Evolutionary conservation across 352 stramenopile species (phyloP), one percentile per base, ranked within the genome.

Genomic region (Phytophthora hybrid): DNA sequence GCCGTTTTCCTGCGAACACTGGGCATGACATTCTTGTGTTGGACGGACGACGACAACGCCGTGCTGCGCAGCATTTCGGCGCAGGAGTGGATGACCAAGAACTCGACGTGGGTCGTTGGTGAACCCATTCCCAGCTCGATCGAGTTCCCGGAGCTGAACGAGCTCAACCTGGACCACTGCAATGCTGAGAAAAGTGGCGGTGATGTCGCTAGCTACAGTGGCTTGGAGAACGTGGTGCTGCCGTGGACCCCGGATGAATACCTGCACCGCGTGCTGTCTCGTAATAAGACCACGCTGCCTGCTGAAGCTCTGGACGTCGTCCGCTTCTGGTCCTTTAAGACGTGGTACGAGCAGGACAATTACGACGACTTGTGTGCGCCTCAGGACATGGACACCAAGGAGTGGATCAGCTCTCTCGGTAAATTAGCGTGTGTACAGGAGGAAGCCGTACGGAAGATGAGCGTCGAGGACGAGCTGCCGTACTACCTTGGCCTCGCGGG

Each of bases 181-280:
- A 77, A 69, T 29, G 61, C 74, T 37, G 54, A 61, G 21, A 78
- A 75, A 31, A 11, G 52, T 54, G 55, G 60, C 11, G 29, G 59
- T 34, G 77, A 44, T 14, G 31, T 59, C 9, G 60, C 16, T 41
- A 58, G 46, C 13, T 59, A 69, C 11, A 63, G 66, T 6, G 81
- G 76, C 2, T 75, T 94, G 54, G 83, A 89, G 19, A 58, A 83
- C 19, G 76, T 73, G 5, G 29, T 80, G 47, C 66, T 94, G 32
- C 88, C 89, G 11, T 94, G 88, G 87, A 94, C 88, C 16, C 85
- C 88, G 0, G 89, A 95, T 32, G 89, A 95, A 66, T 96, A 95
- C 67, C 58, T 96, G 21, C 87, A 84, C 71, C 74, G 78, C 18
- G 85, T 93, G 37, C 73, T 96, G n/a, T 74, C 76, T 66, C 66